These are phyloP conservation scores for Verticillium nubilum DNA, from an alignment of 2,329 filamentous ascomycete genomes.

Conservation along the genomic window DNA sequence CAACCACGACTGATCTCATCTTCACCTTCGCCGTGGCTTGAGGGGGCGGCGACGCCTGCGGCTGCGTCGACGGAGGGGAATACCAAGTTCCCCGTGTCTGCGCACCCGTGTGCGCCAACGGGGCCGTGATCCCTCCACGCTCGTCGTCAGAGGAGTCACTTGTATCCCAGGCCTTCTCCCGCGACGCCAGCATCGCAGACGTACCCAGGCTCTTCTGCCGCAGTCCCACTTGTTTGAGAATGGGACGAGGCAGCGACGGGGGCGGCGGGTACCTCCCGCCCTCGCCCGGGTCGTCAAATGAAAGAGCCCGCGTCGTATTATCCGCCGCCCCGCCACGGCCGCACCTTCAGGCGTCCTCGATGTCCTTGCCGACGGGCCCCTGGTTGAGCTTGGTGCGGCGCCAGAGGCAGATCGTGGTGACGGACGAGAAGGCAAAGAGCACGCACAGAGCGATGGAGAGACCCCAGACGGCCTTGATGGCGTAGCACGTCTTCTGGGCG, in stretches of 20 bases:
- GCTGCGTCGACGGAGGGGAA: not conserved
- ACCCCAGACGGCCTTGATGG: conserved; percentile 86
- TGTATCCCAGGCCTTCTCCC: conserved; percentile 22
- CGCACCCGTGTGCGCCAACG: conserved; percentile 10
- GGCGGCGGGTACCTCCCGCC: not conserved
- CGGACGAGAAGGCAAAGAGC: conserved; percentile 59
- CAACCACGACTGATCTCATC: not conserved
- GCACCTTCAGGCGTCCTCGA: conserved; percentile 40
- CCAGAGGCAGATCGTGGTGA: conserved; percentile 58
- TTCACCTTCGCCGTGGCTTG: conserved; percentile 24
- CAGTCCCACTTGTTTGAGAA: not conserved
- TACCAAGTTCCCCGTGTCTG: conserved; percentile 7
- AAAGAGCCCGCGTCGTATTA: conserved; percentile 10
- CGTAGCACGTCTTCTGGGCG: conserved; percentile 63
- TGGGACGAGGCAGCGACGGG: not conserved
- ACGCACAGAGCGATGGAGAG: conserved; percentile 73
- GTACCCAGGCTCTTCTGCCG: conserved; percentile 25
- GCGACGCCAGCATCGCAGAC: conserved; percentile 26
- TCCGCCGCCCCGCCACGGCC: conserved; percentile 32
- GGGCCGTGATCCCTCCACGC: conserved; percentile 1
- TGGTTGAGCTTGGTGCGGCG: conserved; percentile 43
- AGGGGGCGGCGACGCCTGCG: conserved; percentile 19
- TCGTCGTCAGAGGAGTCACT: conserved; percentile 22
- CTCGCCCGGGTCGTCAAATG: not conserved
- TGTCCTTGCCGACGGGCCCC: conserved; percentile 35